Percentiles rank a stretch among this genome's conserved stretches.
Conservation (phyloP, 1,284 basidiomycete species). For the Ganoderma leucocontextum region DNA sequence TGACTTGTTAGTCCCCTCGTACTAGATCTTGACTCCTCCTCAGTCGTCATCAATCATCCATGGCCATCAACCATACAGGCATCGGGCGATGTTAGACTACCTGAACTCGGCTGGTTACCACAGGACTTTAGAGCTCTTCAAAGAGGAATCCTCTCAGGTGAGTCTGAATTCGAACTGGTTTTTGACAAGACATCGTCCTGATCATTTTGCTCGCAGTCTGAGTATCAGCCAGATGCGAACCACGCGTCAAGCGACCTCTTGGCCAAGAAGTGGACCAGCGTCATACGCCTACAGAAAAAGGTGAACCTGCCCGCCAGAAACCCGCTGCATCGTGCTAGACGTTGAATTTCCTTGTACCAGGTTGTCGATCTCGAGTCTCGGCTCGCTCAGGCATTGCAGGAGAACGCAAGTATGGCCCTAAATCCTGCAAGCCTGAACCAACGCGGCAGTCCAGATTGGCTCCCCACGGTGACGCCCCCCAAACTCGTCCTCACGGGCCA, state of each 20-base stretch:
- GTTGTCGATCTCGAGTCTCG: slow-evolving; percentile 77
- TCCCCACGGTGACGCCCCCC: slow-evolving; percentile 63
- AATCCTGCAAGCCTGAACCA: slow-evolving; percentile 52
- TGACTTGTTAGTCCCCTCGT: not conserved
- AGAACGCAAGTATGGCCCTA: slow-evolving; percentile 59
- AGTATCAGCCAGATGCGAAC: slow-evolving; percentile 67
- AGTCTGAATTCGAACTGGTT: not conserved
- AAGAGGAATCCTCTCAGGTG: slow-evolving; percentile 51
- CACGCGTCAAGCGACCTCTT: slow-evolving; percentile 58
- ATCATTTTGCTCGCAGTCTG: slow-evolving; percentile 33
- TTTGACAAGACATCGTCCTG: not conserved
- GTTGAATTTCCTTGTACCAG: slow-evolving; percentile 42
- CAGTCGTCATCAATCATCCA: not conserved
- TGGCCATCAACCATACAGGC: slow-evolving; percentile 49
- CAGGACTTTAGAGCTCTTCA: slow-evolving; percentile 66
- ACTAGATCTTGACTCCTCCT: not conserved
- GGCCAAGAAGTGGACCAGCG: slow-evolving; percentile 84
- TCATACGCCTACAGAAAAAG: slow-evolving; percentile 82
- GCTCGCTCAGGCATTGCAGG: slow-evolving; percentile 66
- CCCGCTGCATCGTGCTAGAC: not conserved
- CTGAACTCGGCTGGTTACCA: slow-evolving; percentile 67
- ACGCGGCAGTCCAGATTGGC: slow-evolving; percentile 61
- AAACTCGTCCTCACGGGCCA: slow-evolving; percentile 71
- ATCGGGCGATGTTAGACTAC: slow-evolving; percentile 84
- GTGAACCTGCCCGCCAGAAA: slow-evolving; percentile 42